Evolutionary conservation across 371 early-diverging fungal species (phyloP).

Genomic region (Mucor velutinosus): DNA sequence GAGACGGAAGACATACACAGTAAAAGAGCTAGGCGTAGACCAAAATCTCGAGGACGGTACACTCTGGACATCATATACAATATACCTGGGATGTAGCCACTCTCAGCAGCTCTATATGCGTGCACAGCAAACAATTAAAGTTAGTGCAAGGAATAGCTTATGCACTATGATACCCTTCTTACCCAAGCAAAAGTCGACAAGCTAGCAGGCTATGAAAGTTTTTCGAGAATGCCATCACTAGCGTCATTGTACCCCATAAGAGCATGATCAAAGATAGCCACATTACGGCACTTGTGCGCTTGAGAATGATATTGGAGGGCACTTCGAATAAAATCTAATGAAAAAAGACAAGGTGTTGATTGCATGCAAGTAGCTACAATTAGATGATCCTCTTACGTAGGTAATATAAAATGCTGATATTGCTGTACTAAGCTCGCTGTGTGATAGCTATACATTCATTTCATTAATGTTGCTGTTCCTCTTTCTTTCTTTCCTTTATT

Average conservation of each 20-base stretch:
- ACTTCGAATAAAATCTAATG: constrained; percentile 42
- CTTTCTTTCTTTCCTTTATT: neutral
- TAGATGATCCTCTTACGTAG: constrained; percentile 30
- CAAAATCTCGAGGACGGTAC: constrained; percentile 28
- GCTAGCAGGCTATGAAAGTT: constrained; percentile 30
- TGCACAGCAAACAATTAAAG: neutral
- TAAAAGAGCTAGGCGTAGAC: constrained; percentile 27
- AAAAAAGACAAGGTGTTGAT: neutral
- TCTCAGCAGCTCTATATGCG: constrained; percentile 28
- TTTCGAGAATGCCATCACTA: constrained; percentile 41
- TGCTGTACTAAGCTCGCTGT: constrained; percentile 23
- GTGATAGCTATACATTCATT: constrained; percentile 20
- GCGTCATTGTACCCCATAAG: constrained; percentile 46
- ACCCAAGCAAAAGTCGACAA: constrained; percentile 41
- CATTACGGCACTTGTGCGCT: constrained; percentile 37
- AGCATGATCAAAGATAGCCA: constrained; percentile 56
- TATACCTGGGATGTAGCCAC: constrained; percentile 40
- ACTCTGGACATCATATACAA: constrained; percentile 30
- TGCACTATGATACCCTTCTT: neutral
- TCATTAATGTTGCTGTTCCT: neutral
- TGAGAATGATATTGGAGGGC: constrained; percentile 50
- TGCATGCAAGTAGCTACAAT: neutral
- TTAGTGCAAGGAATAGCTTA: neutral
- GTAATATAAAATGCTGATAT: constrained; percentile 47
- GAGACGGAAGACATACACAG: constrained; percentile 30